Percentiles rank a stretch among this genome's conserved stretches.
These are phyloP conservation scores for Calonectria hawksworthii DNA, from an alignment of 2,329 filamentous ascomycete species.

Conservation along the genomic window DNA sequence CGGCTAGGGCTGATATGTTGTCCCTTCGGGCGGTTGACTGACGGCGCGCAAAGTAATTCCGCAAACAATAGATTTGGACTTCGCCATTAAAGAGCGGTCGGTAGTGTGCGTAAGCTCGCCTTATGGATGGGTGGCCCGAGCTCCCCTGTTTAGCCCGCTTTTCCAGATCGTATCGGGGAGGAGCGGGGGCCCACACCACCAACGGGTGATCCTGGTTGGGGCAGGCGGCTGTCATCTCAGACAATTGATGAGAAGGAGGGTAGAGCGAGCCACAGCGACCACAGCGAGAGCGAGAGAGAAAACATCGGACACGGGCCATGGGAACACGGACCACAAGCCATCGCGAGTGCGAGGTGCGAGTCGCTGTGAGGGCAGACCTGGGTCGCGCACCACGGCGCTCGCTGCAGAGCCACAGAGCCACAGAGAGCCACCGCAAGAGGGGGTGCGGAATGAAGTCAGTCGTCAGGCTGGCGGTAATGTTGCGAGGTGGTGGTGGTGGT, in stretches of 20 bases:
- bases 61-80: not conserved
- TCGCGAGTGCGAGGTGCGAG: not conserved
- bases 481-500: not conserved
- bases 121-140: not conserved
- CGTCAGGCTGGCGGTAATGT: not conserved
- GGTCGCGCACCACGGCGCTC: not conserved
- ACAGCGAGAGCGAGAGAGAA: not conserved
- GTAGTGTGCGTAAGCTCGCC: not conserved
- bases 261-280: too few relatives aligned
- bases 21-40: not conserved
- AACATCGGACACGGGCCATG: not conserved
- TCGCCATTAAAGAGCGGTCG: not conserved
- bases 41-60: not conserved
- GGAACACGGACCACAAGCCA: not conserved
- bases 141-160: not conserved
- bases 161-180: conserved; percentile 7
- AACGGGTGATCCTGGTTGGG: not conserved
- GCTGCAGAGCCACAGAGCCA: not conserved
- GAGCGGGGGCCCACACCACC: not conserved
- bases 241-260: not conserved
- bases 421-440: not conserved
- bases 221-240: conserved; percentile 4
- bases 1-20: not conserved
- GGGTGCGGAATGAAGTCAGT: not conserved
- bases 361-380: not conserved